Evolutionary conservation across 352 stramenopile genomes (phyloP), one percentile per base, ranked within the genome.

Genomic region (Globisporangium echinulatum): DNA sequence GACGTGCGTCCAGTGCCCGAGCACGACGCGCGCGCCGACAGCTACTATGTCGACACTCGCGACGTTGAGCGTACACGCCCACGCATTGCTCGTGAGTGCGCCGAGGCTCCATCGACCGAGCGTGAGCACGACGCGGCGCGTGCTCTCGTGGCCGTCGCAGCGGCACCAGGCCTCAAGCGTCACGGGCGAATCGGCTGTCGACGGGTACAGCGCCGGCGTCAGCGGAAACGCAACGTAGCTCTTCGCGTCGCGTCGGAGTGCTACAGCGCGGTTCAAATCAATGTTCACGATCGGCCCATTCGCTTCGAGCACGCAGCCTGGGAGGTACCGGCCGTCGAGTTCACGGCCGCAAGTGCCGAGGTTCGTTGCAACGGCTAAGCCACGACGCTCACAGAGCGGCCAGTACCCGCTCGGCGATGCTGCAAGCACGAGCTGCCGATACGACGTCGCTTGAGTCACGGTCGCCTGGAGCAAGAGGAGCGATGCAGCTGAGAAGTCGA

Each of bases 401-500:
- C 91, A 95, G 62, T 97, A 97, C 1, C 92, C 83, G 49, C 66
- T 67, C 0, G 90, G 87, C 7, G 48, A 36, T n/a, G 96, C 82
- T 1, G 55, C 53, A 11, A 93, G 59, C 15, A 97, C 54, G 13
- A 92, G 61, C 15, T 91, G 72, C 59, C 85, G 77, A 70, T 97
- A 97, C 9, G 79, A 89, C 10, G 75, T 85, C 6, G 74, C 74
- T 62, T 94, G 87, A 44, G 82, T 79, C 25, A 85, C 66, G 19
- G 86, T 90, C 9, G 87, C 89, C 55, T 88, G 72, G 3, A 91
- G 60, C 10, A 94, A 53, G 1, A 97, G 60, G 37, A 96, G 58
- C 17, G 88, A 92, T n/a, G 84, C 89, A 66, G 92, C 82, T 0
- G 90, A 91, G 51, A 96, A 96, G 60, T 97, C 82, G 0, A 95